A percentile compares a stretch with the other conserved stretches of the same genome.
phyloP scores from a whole-genome alignment of 108 stramenopile species.

The Cylindrotheca fusiformis region DNA sequence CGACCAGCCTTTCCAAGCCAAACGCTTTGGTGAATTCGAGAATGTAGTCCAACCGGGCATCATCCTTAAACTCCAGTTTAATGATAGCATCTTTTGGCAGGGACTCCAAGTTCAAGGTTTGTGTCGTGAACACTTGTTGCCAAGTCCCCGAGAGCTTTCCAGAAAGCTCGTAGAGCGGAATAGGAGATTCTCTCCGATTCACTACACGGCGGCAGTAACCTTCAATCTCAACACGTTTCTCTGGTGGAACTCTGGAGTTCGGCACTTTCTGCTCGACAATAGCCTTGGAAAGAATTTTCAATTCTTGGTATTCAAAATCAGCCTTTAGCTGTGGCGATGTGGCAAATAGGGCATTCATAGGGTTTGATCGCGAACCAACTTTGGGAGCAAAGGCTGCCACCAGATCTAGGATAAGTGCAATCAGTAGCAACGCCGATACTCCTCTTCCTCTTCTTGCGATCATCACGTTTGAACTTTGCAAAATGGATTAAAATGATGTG shows the following conservation, averaged over 20 bases:
- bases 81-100: slow-evolving; percentile 64
- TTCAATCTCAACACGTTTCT: slow-evolving; percentile 50
- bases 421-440: no score
- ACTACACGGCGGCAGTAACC: slow-evolving; percentile 50
- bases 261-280: slow-evolving; percentile 41
- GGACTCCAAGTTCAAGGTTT: slow-evolving; percentile 28
- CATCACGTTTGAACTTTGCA: no score
- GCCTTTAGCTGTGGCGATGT: slow-evolving; percentile 18
- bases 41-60: slow-evolving; percentile 47
- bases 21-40: slow-evolving; percentile 60
- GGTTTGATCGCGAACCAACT: no score
- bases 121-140: slow-evolving; percentile 62
- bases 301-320: slow-evolving; percentile 79
- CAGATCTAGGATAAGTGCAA: no score
- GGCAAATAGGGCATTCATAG: no score
- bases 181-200: slow-evolving; percentile 28
- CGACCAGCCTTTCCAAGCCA: slow-evolving; percentile 56
- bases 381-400: no score
- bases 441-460: no score
- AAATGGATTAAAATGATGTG: no score
- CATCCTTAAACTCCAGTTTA: slow-evolving; percentile 42
- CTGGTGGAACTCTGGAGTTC: slow-evolving; percentile 30
- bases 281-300: slow-evolving; percentile 59
- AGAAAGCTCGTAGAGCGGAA: slow-evolving; percentile 39
- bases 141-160: slow-evolving; percentile 47